Base-by-base conservation (phyloP, 768 basidiomycete species). In the Sporobolomyces roseus region DNA sequence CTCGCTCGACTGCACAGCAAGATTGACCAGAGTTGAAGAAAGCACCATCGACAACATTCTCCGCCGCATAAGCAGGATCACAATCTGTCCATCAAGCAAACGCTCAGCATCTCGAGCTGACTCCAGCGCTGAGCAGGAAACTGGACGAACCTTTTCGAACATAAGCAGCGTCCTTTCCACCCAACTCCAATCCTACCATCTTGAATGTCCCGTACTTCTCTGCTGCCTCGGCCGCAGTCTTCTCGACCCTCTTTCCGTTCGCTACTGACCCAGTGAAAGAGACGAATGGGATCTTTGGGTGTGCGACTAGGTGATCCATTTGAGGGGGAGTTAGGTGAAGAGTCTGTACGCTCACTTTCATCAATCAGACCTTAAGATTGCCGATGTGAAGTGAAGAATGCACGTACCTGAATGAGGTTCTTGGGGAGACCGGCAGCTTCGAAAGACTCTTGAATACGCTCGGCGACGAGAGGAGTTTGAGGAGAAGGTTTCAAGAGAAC, bases 11-110 rank as follows among this genome's bases (percentile, higher is more conserved):
- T 0, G 89, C 86, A 76, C 94, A 97, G 79, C 94, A 98, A 71
- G 91, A 93, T 79, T 99, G 96, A 2, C 96, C 96, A 21, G 93
- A 93, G 79, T 98, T 98, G 83, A 92, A 99, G 80, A 93, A 87
- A 6, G 91, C 88, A 43, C 93, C 94, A 79, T 99, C 96, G 2
- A 93, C 93, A 4, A 98, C 84, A 75, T 97, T 88, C 29, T 85
- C 83, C 17, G 86, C 87, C 0, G 92, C 88, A 75, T 88, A 97
- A 16, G 85, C 84, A 1, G 96, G 75, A 79, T 96, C 86, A 0
- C 89, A 58, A 46, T 69, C 70, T 69, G 58, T 17, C 17, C 38
- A 41, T 17, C 10, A 27, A 13, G 13, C 3, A 1, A 7, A 13
- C 45, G 45, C 6, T 23, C 12, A 46, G 6, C 12, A 46, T 17